Evolutionary conservation across 768 basidiomycete genomes (phyloP), one percentile per base, ranked within the genome.

Genomic region (Sporobolomyces pararoseus): DNA sequence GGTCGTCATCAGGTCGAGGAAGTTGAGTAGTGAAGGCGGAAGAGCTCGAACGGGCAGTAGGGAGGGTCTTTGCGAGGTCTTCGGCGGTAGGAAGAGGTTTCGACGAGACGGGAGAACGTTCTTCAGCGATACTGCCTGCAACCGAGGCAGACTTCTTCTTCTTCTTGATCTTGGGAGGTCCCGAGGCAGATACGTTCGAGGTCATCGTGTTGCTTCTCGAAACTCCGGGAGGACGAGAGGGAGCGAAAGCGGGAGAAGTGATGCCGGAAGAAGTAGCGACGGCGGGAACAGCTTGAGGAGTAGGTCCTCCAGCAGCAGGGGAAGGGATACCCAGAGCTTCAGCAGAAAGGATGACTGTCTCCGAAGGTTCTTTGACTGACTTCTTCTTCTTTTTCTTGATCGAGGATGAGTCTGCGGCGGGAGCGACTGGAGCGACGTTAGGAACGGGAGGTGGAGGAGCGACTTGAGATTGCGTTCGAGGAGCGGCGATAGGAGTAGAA

Each of bases 321-420:
- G 60, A 58, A 13, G 70, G 70, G 44, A 71, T 71, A 0, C 66
- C 66, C 49, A 72, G 66, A 42, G 66, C 62, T 51, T 72, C 71
- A 14, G 72, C 66, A 10, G 68, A 64, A 25, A 66, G 61, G n/a
- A 68, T 34, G 46, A 65, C 52, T n/a, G 72, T 73, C 57, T 71
- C 42, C 16, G n/a, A 6, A 7, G 42, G 70, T 51, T 62, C 35
- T 57, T n/a, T 53, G 42, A 66, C 54, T 42, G 32, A n/a, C 66
- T 59, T 64, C 44, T 60, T 63, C 42, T 42, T 67, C 58, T 71
- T 68, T 59, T 65, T 70, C 69, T 47, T 68, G 53, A 65, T 29
- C 29, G 53, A 37, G 4, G 55, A 50, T 52, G 63, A n/a, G 39
- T 66, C 65, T 29, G 55, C 34, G 19, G 47, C 59, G 4, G 60